Evolutionary conservation across 257 asterid species (phyloP).

Genomic region (Schizonepeta tenuifolia): DNA sequence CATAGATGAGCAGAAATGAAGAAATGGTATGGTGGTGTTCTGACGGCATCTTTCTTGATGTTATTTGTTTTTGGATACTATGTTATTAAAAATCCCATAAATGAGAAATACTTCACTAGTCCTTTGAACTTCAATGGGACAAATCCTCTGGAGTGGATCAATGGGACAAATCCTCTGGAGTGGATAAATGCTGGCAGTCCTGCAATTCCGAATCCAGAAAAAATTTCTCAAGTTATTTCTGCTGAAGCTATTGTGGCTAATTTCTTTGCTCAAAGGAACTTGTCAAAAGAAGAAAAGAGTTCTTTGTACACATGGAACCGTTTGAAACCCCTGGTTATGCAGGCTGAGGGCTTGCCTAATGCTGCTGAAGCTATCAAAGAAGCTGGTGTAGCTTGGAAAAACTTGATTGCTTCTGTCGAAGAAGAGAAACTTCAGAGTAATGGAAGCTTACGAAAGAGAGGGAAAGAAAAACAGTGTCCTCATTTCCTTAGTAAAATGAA

Average conservation of each 20-base stretch:
- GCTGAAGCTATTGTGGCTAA: conserved; percentile 49
- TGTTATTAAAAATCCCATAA: conserved; percentile 62
- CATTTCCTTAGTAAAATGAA: conserved; percentile 86
- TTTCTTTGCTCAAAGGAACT: conserved; percentile 57
- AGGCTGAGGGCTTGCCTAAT: conserved; percentile 78
- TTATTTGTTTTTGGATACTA: conserved; percentile 65
- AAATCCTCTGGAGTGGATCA: conserved; percentile 91
- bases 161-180: conserved; percentile 81
- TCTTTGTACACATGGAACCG: conserved; percentile 80
- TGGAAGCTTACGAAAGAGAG: conserved; percentile 63
- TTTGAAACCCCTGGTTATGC: conserved; percentile 54
- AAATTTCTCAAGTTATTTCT: conserved; percentile 57
- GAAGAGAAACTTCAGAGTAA: conserved; percentile 66
- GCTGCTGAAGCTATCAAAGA: conserved; percentile 84
- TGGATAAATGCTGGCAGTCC: conserved; percentile 69
- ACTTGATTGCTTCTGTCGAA: conserved; percentile 69
- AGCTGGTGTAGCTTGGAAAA: conserved; percentile 83
- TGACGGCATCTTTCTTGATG: conserved; percentile 69
- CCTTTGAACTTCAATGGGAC: conserved; percentile 57
- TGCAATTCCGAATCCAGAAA: conserved; percentile 55
- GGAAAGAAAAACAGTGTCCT: conserved; percentile 95
- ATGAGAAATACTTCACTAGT: conserved; percentile 53
- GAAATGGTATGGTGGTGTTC: conserved; percentile 79
- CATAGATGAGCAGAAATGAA: conserved; percentile 70
- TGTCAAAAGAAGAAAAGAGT: conserved; percentile 59